Evolutionary conservation across 169 alveolate genomes (phyloP).

Genomic region (Sarcocystis neurona): DNA sequence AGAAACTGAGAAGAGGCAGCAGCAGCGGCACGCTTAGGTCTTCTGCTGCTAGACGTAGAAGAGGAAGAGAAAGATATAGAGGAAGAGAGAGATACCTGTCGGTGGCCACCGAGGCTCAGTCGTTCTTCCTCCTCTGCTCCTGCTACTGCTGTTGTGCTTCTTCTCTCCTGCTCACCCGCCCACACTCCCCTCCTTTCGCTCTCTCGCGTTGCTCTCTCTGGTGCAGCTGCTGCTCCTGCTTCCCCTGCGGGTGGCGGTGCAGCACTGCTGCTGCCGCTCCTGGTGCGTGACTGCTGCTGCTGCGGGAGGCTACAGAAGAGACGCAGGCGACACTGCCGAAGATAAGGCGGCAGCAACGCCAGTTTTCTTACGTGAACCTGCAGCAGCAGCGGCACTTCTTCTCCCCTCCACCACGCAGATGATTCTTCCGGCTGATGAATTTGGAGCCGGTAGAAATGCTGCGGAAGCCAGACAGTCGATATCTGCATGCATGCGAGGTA

Average conservation of each 20-base stretch:
- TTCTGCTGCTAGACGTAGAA: too few relatives aligned
- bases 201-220: not conserved
- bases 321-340: not conserved
- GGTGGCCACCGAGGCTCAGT: too few relatives aligned
- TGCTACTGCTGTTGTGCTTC: not conserved
- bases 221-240: not conserved
- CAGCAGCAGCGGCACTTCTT: constrained; percentile 1
- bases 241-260: not conserved
- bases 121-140: too few relatives aligned
- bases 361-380: not conserved
- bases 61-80: too few relatives aligned
- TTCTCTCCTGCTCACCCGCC: not conserved
- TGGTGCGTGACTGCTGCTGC: not conserved
- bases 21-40: too few relatives aligned
- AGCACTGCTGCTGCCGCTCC: not conserved
- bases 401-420: constrained; percentile 26
- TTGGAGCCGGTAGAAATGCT: constrained; percentile 2
- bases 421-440: not conserved
- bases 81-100: too few relatives aligned
- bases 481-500: not conserved
- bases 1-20: too few relatives aligned
- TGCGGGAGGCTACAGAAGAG: constrained; percentile 3
- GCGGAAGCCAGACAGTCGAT: not conserved
- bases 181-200: not conserved
- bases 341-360: not conserved